Evolutionary conservation across 805 yeast species (phyloP).

Genomic region (Candida berthetii): DNA sequence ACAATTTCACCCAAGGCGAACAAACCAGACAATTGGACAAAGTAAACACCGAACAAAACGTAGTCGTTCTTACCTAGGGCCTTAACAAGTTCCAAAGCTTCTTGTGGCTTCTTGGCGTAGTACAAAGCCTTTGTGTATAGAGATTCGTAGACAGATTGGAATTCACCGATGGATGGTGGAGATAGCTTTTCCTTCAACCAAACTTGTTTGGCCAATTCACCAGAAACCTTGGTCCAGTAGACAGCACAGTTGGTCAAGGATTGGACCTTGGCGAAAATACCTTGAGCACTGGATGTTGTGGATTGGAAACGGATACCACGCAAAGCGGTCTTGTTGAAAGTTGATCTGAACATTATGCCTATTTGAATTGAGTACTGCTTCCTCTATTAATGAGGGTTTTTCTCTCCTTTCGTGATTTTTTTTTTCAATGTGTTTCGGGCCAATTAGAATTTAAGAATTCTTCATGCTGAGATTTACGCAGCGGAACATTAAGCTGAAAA

Average conservation of each 20-base stretch:
- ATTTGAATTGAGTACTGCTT: not conserved
- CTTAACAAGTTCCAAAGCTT: constrained; percentile 39
- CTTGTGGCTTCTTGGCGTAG: constrained; percentile 54
- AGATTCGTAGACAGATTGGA: constrained; percentile 66
- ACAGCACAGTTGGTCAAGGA: constrained; percentile 40
- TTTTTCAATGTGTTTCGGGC: not conserved
- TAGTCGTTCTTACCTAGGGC: constrained; percentile 48
- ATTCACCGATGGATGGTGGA: constrained; percentile 77
- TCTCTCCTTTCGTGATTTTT: not conserved
- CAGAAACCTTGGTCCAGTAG: constrained; percentile 69
- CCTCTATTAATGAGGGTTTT: not conserved
- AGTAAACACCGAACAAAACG: constrained; percentile 66
- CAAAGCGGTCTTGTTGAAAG: constrained; percentile 14
- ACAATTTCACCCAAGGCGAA: constrained; percentile 93
- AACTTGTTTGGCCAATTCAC: constrained; percentile 50
- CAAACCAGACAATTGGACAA: constrained; percentile 81
- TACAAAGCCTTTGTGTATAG: constrained; percentile 39
- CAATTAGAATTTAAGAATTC: not conserved
- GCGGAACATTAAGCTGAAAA: not conserved
- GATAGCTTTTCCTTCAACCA: constrained; percentile 90
- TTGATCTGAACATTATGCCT: constrained; percentile 16
- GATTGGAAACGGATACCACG: constrained; percentile 28
- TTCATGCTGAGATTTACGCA: not conserved
- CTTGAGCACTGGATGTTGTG: constrained; percentile 25
- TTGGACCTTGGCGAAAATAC: constrained; percentile 25